These are phyloP conservation scores for Apiotrichum veenhuisii DNA, from an alignment of 1,284 basidiomycete species.

Conservation along the genomic window DNA sequence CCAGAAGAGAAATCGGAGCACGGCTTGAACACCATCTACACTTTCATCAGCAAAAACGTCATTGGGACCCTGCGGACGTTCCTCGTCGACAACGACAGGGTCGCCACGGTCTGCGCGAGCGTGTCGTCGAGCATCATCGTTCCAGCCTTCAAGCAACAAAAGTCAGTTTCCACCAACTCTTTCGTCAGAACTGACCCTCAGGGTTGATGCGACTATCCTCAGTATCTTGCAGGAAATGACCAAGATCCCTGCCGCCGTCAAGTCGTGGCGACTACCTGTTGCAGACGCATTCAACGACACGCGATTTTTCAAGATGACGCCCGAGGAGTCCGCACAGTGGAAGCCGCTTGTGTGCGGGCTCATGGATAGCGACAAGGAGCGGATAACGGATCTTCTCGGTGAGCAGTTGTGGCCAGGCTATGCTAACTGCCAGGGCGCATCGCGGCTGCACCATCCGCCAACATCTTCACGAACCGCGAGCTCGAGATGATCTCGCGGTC, in stretches of 20 bases:
- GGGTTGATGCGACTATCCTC: slow-evolving; percentile 51
- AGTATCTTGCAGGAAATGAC: slow-evolving; percentile 73
- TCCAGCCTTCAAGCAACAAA: slow-evolving; percentile 59
- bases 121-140: slow-evolving; percentile 81
- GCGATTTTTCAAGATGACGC: slow-evolving; percentile 67
- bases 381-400: slow-evolving; percentile 79
- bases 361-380: slow-evolving; percentile 81
- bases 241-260: slow-evolving; percentile 69
- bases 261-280: slow-evolving; percentile 79
- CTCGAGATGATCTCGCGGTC: slow-evolving; percentile 88
- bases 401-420: slow-evolving; percentile 21
- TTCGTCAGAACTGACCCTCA: slow-evolving; percentile 19
- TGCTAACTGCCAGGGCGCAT: slow-evolving; percentile 62
- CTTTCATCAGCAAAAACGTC: slow-evolving; percentile 66
- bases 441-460: slow-evolving; percentile 79
- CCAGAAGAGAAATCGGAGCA: not conserved
- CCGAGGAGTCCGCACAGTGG: slow-evolving; percentile 63
- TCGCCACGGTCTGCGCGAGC: slow-evolving; percentile 70
- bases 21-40: slow-evolving; percentile 57
- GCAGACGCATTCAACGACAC: slow-evolving; percentile 78
- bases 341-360: slow-evolving; percentile 71
- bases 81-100: slow-evolving; percentile 79
- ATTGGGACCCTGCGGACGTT: slow-evolving; percentile 76
- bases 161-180: slow-evolving; percentile 21
- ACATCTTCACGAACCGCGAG: slow-evolving; percentile 95